These are phyloP conservation scores for Sclerotinia sclerotiorum DNA, from an alignment of 2,329 filamentous ascomycete genomes.

Conservation along the genomic window DNA sequence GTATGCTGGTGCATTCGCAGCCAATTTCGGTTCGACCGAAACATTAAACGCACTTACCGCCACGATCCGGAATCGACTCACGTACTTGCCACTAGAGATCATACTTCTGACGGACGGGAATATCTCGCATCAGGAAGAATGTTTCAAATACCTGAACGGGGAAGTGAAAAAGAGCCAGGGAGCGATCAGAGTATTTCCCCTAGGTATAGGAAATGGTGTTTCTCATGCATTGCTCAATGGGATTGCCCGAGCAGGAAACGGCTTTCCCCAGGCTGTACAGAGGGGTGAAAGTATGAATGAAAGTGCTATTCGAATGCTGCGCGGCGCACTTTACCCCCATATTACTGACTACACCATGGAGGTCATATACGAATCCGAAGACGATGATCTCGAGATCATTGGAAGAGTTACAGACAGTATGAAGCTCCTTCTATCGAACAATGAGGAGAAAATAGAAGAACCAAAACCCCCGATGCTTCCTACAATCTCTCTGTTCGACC, in stretches of 20 bases:
- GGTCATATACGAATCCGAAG: slow-evolving; percentile 53
- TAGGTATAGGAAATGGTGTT: slow-evolving; percentile 54
- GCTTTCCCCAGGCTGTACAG: slow-evolving; percentile 61
- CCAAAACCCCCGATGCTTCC: neutral
- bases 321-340: slow-evolving; percentile 66
- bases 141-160: slow-evolving; percentile 49
- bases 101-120: slow-evolving; percentile 59
- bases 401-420: slow-evolving; percentile 56
- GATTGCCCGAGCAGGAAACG: slow-evolving; percentile 53
- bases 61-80: slow-evolving; percentile 46
- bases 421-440: slow-evolving; percentile 40
- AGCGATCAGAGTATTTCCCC: slow-evolving; percentile 52
- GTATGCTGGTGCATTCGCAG: slow-evolving; percentile 46
- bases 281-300: slow-evolving; percentile 64
- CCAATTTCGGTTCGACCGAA: slow-evolving; percentile 55
- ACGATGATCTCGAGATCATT: slow-evolving; percentile 62
- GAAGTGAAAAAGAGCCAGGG: slow-evolving; percentile 45
- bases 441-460: slow-evolving; percentile 2
- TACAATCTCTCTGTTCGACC: slow-evolving; percentile 59
- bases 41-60: slow-evolving; percentile 50
- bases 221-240: slow-evolving; percentile 57
- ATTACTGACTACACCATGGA: slow-evolving; percentile 63
- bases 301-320: slow-evolving; percentile 73
- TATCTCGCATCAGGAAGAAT: slow-evolving; percentile 48
- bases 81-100: slow-evolving; percentile 52